A percentile compares a stretch with the other conserved stretches of the same genome.
These are phyloP conservation scores for Artemisia argyi DNA, from an alignment of 129 eudicot species.

Conservation along the genomic window DNA sequence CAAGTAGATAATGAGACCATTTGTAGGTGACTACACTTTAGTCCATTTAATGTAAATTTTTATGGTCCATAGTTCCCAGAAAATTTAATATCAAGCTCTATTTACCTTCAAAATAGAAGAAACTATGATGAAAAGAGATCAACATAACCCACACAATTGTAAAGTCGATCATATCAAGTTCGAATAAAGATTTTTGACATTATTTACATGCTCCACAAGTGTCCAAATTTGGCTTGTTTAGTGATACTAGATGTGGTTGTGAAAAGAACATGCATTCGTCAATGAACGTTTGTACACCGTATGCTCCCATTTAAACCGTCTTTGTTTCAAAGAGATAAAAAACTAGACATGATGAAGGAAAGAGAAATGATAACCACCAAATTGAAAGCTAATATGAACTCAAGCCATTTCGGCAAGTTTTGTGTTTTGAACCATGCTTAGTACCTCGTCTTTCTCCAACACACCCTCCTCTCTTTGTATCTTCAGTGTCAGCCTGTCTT, in stretches of 20 bases:
- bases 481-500: conserved; percentile 14
- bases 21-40: conserved; percentile 14
- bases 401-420: neutral
- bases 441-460: conserved; percentile 18
- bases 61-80: neutral
- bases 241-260: no score
- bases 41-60: conserved; percentile 18
- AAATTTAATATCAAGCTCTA: conserved; percentile 6
- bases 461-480: conserved; percentile 12
- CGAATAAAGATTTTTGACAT: no score
- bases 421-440: conserved; percentile 13
- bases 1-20: conserved; percentile 5
- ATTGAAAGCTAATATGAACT: neutral
- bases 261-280: no score
- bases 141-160: neutral
- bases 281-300: no score
- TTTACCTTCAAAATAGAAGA: neutral
- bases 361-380: neutral
- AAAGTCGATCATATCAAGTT: no score
- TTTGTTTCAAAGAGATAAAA: no score
- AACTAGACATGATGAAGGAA: neutral
- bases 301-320: no score
- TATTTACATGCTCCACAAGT: no score
- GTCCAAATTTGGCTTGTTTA: no score
- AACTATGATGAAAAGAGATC: no score